Conservation (phyloP, 2,329 filamentous ascomycete genomes). For the Teratosphaeria viscida region DNA sequence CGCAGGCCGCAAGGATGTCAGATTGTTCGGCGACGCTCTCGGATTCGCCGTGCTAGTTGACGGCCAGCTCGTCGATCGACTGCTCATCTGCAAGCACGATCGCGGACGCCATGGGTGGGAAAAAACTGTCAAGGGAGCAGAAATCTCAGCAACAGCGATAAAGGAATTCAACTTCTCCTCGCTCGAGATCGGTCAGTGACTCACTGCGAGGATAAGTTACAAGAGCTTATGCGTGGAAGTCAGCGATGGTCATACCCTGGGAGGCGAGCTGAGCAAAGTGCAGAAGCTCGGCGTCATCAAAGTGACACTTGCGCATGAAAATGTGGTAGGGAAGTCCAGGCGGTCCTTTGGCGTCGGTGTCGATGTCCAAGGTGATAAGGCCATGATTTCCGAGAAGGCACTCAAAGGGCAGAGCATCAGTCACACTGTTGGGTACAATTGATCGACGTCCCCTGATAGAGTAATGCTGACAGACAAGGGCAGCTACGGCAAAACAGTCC, state of each 20-base stretch:
- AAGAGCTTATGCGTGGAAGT: not conserved
- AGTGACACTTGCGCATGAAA: not conserved
- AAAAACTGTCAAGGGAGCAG: not conserved
- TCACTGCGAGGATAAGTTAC: not conserved
- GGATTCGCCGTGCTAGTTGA: slow-evolving; percentile 7
- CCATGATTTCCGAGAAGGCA: not conserved
- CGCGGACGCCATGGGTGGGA: not conserved
- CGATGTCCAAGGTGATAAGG: not conserved
- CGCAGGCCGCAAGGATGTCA: not conserved
- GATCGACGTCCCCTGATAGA: not conserved
- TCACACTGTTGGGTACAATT: not conserved
- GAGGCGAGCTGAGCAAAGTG: not conserved
- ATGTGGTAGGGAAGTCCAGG: not conserved
- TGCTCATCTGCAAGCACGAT: not conserved
- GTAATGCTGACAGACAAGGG: not conserved
- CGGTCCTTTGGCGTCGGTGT: not conserved
- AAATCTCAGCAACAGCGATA: not conserved
- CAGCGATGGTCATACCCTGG: not conserved
- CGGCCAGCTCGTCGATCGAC: slow-evolving; percentile 1
- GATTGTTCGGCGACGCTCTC: slow-evolving; percentile 8
- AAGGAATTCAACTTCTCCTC: not conserved
- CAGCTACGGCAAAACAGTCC: not conserved
- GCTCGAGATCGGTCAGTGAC: not conserved
- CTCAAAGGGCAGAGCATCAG: not conserved
- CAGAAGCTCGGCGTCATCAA: not conserved